Percentiles rank a stretch among this genome's conserved stretches.
phyloP scores from a whole-genome alignment of 768 basidiomycete genomes.

The Mycena rebaudengoi region DNA sequence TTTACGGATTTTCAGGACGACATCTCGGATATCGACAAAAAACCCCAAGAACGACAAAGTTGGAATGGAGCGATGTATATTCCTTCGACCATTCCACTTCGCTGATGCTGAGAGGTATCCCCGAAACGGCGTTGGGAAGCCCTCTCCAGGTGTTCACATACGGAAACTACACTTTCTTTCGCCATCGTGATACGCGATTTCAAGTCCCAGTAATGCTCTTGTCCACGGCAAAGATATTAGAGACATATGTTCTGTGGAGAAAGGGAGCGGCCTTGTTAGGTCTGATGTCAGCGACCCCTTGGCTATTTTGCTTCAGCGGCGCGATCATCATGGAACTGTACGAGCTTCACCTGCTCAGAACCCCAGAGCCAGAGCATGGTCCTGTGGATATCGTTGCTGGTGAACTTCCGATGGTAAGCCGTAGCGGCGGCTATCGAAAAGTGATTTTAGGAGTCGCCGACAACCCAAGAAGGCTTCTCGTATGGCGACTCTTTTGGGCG shows the following conservation, averaged over 20 bases:
- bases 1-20: background rate
- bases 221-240: slow-evolving; percentile 28
- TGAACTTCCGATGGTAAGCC: slow-evolving; percentile 27
- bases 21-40: background rate
- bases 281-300: slow-evolving; percentile 26
- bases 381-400: slow-evolving; percentile 32
- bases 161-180: slow-evolving; percentile 20
- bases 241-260: slow-evolving; percentile 28
- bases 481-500: slow-evolving; percentile 34
- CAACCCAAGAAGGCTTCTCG: slow-evolving; percentile 16
- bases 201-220: slow-evolving; percentile 14
- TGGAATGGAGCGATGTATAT: slow-evolving; percentile 31
- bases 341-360: slow-evolving; percentile 1
- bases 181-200: slow-evolving; percentile 5
- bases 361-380: slow-evolving; percentile 2
- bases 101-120: slow-evolving; percentile 23
- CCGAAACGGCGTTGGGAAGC: slow-evolving; percentile 20
- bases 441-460: slow-evolving; percentile 31
- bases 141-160: slow-evolving; percentile 26
- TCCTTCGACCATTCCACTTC: slow-evolving; percentile 32
- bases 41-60: background rate
- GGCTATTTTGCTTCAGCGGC: slow-evolving; percentile 29
- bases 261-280: background rate
- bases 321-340: slow-evolving; percentile 18
- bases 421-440: slow-evolving; percentile 26